Evolutionary conservation across 169 alveolate species (phyloP).

Genomic region (Theileria orientalis): DNA sequence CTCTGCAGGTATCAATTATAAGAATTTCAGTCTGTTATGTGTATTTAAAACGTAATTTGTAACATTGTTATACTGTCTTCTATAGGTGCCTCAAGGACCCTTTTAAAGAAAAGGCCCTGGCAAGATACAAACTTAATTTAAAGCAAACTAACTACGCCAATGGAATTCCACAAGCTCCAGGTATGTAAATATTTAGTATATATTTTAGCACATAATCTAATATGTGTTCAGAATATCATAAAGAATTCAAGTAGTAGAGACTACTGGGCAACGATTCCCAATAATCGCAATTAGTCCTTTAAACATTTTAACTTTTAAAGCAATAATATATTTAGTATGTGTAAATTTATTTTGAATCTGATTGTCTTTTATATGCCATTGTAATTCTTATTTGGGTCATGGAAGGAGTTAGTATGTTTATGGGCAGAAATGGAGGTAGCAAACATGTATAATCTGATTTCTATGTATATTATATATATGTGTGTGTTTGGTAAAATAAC

Average conservation of each 20-base stretch:
- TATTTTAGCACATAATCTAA: neutral
- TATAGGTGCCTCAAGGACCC: constrained; percentile 79
- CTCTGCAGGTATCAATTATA: constrained; percentile 69
- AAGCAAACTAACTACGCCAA: constrained; percentile 69
- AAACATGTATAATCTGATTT: neutral
- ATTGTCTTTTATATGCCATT: no score
- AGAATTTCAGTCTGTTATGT: neutral
- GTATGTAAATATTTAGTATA: constrained; percentile 21
- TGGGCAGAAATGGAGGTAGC: no score
- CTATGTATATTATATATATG: neutral
- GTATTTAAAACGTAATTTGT: neutral
- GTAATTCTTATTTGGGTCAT: no score
- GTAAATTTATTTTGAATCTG: no score
- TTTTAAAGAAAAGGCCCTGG: constrained; percentile 75
- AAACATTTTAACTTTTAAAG: neutral
- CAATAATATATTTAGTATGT: no score
- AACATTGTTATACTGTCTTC: neutral
- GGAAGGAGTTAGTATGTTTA: no score
- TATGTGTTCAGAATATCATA: constrained; percentile 31
- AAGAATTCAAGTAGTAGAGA: constrained; percentile 24
- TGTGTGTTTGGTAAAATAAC: neutral
- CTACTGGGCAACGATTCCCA: constrained; percentile 15
- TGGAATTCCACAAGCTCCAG: constrained; percentile 73
- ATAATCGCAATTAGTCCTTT: constrained; percentile 29
- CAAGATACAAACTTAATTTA: constrained; percentile 70